Conservation (phyloP, 2,329 filamentous ascomycete genomes). For the Fusarium ambrosium region DNA sequence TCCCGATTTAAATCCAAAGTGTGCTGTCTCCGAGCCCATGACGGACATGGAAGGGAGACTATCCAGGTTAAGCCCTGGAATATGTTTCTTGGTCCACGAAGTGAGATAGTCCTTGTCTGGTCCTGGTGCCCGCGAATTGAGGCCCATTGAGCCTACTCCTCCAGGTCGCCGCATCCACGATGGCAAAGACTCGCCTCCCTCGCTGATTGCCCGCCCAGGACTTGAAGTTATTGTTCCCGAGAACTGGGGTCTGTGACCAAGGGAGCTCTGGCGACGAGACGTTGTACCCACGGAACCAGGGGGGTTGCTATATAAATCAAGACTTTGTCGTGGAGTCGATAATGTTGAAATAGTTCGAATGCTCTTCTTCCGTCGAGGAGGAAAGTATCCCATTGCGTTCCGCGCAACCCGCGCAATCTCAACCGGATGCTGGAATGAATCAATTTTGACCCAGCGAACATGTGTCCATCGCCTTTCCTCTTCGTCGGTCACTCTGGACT, state of each 20-base stretch:
- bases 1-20: slow-evolving; percentile 64
- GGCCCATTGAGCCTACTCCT: slow-evolving; percentile 85
- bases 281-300: slow-evolving; percentile 54
- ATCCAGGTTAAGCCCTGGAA: slow-evolving; percentile 83
- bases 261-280: slow-evolving; percentile 60
- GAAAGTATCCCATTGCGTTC: slow-evolving; percentile 89
- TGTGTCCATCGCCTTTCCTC: slow-evolving; percentile 85
- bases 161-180: slow-evolving; percentile 85
- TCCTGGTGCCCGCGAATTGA: slow-evolving; percentile 79
- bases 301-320: slow-evolving; percentile 67
- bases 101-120: slow-evolving; percentile 89
- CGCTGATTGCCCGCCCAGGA: slow-evolving; percentile 55
- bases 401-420: slow-evolving; percentile 89
- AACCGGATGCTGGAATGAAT: slow-evolving; percentile 76
- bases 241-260: slow-evolving; percentile 53
- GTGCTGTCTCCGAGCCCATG: slow-evolving; percentile 71
- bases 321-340: slow-evolving; percentile 76
- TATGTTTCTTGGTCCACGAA: slow-evolving; percentile 84
- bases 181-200: slow-evolving; percentile 57
- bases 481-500: slow-evolving; percentile 47
- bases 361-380: slow-evolving; percentile 90
- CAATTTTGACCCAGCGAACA: slow-evolving; percentile 88
- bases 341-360: slow-evolving; percentile 73
- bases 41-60: slow-evolving; percentile 75
- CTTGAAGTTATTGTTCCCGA: slow-evolving; percentile 53